Conservation (phyloP, 306 rosid genomes). For the Pterocarpus santalinus region DNA sequence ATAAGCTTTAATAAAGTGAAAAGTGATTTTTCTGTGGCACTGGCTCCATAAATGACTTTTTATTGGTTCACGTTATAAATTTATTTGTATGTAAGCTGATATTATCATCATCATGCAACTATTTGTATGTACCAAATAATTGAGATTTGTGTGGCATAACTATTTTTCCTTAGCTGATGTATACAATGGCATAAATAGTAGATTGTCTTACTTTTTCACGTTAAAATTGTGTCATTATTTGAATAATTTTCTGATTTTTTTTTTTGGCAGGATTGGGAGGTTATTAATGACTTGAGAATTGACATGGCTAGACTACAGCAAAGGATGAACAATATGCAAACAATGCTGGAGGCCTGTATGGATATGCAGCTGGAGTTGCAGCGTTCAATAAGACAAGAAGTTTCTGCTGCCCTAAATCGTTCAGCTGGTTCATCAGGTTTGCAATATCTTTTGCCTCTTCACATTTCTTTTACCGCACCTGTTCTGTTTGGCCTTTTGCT, state of each 20-base stretch:
- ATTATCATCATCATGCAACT: background rate
- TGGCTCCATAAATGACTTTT: background rate
- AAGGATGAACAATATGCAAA: conserved; percentile 90
- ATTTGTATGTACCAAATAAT: background rate
- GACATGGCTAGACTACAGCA: conserved; percentile 92
- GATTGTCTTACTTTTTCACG: background rate
- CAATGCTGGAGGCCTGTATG: conserved; percentile 97
- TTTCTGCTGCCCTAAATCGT: conserved; percentile 89
- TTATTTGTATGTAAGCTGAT: background rate
- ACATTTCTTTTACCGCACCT: background rate
- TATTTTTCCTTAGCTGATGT: conserved; percentile 23
- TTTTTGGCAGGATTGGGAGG: conserved; percentile 82
- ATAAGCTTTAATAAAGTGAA: conserved; percentile 1
- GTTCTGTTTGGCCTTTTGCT: background rate
- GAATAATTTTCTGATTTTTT: conserved; percentile 1
- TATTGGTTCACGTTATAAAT: conserved; percentile 12
- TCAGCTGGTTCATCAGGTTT: conserved; percentile 72
- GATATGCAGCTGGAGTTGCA: conserved; percentile 99
- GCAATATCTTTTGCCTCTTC: conserved; percentile 19
- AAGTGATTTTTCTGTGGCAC: conserved; percentile 7
- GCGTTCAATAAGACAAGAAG: conserved; percentile 92
- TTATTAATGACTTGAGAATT: conserved; percentile 85
- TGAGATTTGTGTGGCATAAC: background rate
- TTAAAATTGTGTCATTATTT: background rate
- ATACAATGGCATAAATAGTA: background rate